These are phyloP conservation scores for Rhizophora mangle DNA, from an alignment of 345 rosid genomes.

Conservation along the genomic window DNA sequence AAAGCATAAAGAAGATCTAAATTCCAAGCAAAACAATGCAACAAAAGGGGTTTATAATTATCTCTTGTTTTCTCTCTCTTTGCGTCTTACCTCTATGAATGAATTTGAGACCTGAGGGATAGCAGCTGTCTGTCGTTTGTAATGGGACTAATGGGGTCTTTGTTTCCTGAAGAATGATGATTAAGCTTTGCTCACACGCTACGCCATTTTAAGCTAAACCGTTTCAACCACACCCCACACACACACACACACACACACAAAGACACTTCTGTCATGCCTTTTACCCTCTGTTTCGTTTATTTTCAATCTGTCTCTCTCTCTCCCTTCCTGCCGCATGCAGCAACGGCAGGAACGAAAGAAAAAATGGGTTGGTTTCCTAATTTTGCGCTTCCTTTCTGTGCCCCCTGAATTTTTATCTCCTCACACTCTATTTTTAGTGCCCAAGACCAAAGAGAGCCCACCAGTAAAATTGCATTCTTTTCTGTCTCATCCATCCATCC, in stretches of 20 bases:
- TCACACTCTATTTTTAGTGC: slow-evolving; percentile 25
- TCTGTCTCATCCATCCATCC: background rate
- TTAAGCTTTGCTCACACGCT: slow-evolving; percentile 29
- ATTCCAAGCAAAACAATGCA: no score
- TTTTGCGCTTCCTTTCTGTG: slow-evolving; percentile 24
- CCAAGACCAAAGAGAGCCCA: background rate
- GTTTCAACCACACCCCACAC: slow-evolving; percentile 14
- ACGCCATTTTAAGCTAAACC: slow-evolving; percentile 27
- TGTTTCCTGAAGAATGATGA: background rate
- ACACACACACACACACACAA: background rate
- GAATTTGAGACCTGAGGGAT: no score
- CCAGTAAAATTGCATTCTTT: background rate
- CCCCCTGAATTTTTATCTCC: slow-evolving; percentile 12
- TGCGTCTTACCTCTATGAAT: no score
- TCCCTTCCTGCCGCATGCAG: background rate
- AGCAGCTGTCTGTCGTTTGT: background rate
- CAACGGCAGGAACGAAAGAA: background rate
- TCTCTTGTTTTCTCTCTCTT: no score
- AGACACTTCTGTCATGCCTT: slow-evolving; percentile 19
- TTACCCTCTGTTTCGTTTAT: slow-evolving; percentile 6
- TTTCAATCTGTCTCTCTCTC: background rate
- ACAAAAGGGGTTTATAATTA: no score
- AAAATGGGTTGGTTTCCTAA: slow-evolving; percentile 17
- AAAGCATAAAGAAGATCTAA: no score
- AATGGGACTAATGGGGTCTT: background rate